phyloP scores from a whole-genome alignment of 192 early-diverging fungal genomes.

The Glomus cerebriforme region DNA sequence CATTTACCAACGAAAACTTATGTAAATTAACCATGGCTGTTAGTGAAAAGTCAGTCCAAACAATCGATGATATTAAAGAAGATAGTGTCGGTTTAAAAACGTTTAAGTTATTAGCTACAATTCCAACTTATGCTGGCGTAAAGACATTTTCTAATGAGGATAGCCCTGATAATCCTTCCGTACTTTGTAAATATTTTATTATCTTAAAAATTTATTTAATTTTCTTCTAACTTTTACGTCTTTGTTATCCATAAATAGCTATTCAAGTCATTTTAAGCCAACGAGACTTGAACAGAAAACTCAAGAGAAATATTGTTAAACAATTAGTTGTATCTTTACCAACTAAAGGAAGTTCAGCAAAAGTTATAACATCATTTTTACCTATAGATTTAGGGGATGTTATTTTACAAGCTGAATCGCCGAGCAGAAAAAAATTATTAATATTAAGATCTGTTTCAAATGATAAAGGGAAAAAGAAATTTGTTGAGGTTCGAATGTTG shows the following conservation, averaged over 20 bases:
- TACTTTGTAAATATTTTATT: neutral
- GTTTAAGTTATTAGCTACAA: neutral
- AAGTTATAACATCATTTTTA: constrained; percentile 11
- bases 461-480: constrained; percentile 50
- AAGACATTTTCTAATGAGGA: neutral
- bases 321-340: neutral
- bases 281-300: neutral
- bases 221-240: neutral
- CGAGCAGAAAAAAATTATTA: constrained; percentile 41
- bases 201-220: neutral
- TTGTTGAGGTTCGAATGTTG: constrained; percentile 52
- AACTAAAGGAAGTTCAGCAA: neutral
- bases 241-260: neutral
- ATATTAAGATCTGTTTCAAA: constrained; percentile 45
- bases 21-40: neutral
- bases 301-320: neutral
- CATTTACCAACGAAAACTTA: neutral
- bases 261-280: neutral
- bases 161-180: neutral
- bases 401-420: constrained; percentile 36
- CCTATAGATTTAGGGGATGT: constrained; percentile 40
- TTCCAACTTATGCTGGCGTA: neutral
- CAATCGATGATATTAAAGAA: neutral
- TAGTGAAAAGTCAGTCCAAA: neutral
- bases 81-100: neutral